Conservation (phyloP, 1,284 basidiomycete species). For the Chalciporus sp. region DNA sequence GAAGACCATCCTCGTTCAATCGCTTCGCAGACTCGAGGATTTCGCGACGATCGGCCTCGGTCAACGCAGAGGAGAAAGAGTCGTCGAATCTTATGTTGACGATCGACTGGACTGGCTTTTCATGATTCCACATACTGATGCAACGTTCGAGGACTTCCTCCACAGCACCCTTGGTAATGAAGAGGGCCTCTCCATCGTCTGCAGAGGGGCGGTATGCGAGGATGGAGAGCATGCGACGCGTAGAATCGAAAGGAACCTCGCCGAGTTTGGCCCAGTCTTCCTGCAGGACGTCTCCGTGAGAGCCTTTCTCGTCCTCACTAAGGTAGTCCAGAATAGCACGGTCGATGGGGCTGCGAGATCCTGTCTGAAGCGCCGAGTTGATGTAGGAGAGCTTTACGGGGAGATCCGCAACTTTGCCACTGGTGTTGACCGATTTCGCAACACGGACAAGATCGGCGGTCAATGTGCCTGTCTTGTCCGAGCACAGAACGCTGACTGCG, state of each 20-base stretch:
- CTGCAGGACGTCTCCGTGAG: conserved; percentile 11
- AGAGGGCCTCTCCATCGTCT: conserved; percentile 22
- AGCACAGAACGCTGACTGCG: conserved; percentile 33
- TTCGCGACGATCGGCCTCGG: conserved; percentile 20
- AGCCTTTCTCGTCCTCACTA: conserved; percentile 15
- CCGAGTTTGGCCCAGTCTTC: conserved; percentile 32
- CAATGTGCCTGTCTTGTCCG: conserved; percentile 35
- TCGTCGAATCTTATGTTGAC: conserved; percentile 19
- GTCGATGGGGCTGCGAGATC: conserved; percentile 35
- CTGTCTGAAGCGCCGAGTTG: conserved; percentile 33
- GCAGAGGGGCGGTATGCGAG: conserved; percentile 18
- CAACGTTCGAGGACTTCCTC: conserved; percentile 36
- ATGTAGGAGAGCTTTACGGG: conserved; percentile 30
- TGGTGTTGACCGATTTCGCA: conserved; percentile 28
- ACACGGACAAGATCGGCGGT: conserved; percentile 37
- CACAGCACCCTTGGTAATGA: conserved; percentile 35
- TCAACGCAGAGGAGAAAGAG: conserved; percentile 18
- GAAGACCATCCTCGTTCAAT: conserved; percentile 35
- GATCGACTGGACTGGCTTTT: conserved; percentile 19
- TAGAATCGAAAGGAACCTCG: conserved; percentile 36
- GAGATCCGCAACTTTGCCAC: conserved; percentile 26
- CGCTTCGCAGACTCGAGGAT: conserved; percentile 32
- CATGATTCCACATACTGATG: conserved; percentile 18
- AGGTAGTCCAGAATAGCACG: conserved; percentile 34
- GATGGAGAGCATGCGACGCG: conserved; percentile 34